Conservation (phyloP, 2,329 filamentous ascomycete species). For the Hypoxylon sp. region DNA sequence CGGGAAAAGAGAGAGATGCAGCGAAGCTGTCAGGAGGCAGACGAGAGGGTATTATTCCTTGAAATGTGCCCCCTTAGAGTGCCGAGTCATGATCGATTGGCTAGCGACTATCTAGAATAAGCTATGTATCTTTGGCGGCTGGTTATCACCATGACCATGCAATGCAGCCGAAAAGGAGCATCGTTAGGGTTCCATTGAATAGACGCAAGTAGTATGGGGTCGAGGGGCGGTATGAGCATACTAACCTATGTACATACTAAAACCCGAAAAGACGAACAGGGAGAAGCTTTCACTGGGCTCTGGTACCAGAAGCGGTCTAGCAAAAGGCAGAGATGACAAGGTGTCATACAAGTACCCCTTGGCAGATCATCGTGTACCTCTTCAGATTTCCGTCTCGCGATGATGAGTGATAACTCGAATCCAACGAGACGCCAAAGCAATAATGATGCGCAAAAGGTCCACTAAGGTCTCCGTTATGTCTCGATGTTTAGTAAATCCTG, state of each 20-base stretch:
- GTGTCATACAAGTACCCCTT: constrained; percentile 30
- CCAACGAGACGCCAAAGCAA: constrained; percentile 31
- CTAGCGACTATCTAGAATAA: constrained; percentile 38
- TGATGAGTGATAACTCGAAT: constrained; percentile 28
- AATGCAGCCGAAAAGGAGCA: constrained; percentile 50
- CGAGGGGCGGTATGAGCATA: constrained; percentile 1
- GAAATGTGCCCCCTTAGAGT: constrained; percentile 41
- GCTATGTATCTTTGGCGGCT: constrained; percentile 46
- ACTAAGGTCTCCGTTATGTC: constrained; percentile 32
- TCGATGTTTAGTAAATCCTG: constrained; percentile 33
- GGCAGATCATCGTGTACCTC: constrained; percentile 34
- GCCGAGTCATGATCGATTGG: constrained; percentile 50
- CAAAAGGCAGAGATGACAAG: constrained; percentile 40
- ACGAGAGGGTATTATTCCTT: constrained; percentile 48
- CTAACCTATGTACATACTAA: too few species aligned
- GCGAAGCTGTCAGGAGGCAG: constrained; percentile 42
- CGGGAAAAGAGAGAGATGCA: constrained; percentile 41
- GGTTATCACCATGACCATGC: constrained; percentile 48
- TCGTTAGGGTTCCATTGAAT: constrained; percentile 40
- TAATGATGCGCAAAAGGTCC: constrained; percentile 39
- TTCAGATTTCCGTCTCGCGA: constrained; percentile 23
- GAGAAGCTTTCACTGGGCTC: constrained; percentile 31
- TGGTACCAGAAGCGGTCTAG: constrained; percentile 38
- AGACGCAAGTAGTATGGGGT: constrained; percentile 13
- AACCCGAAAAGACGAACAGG: constrained; percentile 21